Base-by-base conservation (phyloP, 73 alveolate species). In the Symbiodinium pilosum region DNA sequence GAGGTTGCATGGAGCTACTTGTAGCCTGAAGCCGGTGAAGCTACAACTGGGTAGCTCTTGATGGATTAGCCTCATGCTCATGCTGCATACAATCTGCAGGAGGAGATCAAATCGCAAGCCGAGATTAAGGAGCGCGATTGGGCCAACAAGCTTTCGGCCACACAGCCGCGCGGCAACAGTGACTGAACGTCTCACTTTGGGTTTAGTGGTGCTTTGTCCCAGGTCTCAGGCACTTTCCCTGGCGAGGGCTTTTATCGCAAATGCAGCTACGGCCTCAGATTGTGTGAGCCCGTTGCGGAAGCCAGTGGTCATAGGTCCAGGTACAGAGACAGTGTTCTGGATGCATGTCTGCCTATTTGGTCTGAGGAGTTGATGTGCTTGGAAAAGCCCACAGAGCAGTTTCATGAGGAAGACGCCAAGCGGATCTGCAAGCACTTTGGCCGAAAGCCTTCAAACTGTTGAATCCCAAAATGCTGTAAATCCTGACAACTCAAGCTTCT, bases 361-460 rank as follows among this genome's bases (percentile, higher is more conserved):
- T 40, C n/a, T 26, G 28, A 88, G 95, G 95, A 88, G 69, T 71
- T 88, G 36, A 39, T 88, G 85, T 88, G 95, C 44, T 36, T 88
- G 86, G 95, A 88, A 38, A 88, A 64, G 83, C 95, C 95, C 95
- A 88, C 95, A 47, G 95, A 88, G 86, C 95, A 64, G 81, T 64
- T 64, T 28, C 81, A 64, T 30, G 81, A 64, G 39, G 81, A 64
- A 64, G 81, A 64, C 81, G 81, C 30, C 38, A 64, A 64, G 81
- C 81, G 81, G 81, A 64, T 64, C 81, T 64, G 81, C 81, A 64
- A 64, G 81, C 81, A 14, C 81, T 64, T 64, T 64, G 81, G 77
- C 77, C 36, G 32, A 32, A n/a, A n/a, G n/a, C n/a, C n/a, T n/a
- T n/a, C n/a, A n/a, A n/a, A n/a, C n/a, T n/a, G n/a, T n/a, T n/a